Percentiles rank a stretch among this genome's conserved stretches.
Evolutionary conservation across 345 rosid species (phyloP).

Genomic region (Gynandropsis gynandra): DNA sequence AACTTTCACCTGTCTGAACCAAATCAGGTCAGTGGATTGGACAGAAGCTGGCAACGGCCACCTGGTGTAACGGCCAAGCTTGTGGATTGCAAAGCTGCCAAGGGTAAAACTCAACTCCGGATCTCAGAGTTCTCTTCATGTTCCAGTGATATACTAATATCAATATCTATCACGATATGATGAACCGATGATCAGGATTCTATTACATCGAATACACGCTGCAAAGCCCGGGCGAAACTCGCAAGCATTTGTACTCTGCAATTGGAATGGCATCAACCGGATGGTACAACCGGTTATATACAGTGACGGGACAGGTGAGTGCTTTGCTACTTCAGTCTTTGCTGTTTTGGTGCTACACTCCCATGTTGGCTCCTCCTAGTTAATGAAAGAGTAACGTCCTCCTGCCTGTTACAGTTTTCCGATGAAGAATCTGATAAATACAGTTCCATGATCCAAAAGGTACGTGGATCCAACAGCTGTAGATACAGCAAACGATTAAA

Average conservation of each 20-base stretch:
- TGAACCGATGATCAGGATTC: slow-evolving; percentile 50
- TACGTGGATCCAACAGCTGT: slow-evolving; percentile 7
- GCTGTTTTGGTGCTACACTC: slow-evolving; percentile 1
- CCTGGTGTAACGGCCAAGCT: slow-evolving; percentile 82
- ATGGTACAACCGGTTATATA: slow-evolving; percentile 87
- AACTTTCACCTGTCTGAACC: neutral
- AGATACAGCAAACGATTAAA: neutral
- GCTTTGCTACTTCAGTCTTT: neutral
- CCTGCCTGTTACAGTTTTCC: slow-evolving; percentile 37
- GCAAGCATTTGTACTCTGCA: slow-evolving; percentile 60
- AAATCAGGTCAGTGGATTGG: slow-evolving; percentile 72
- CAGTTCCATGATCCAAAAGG: slow-evolving; percentile 66
- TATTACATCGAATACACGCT: slow-evolving; percentile 85
- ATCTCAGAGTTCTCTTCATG: slow-evolving; percentile 8
- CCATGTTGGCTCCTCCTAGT: too few species aligned
- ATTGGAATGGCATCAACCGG: slow-evolving; percentile 86
- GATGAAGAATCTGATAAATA: slow-evolving; percentile 59
- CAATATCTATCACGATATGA: too few species aligned
- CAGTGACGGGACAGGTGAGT: slow-evolving; percentile 79
- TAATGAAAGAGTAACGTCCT: too few species aligned
- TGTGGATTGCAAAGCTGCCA: slow-evolving; percentile 49
- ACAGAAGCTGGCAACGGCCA: slow-evolving; percentile 89
- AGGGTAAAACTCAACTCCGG: slow-evolving; percentile 36
- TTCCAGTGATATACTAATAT: slow-evolving; percentile 8
- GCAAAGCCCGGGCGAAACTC: slow-evolving; percentile 80